Base-by-base conservation (phyloP, 768 basidiomycete species). In the Agrocybe praecox region DNA sequence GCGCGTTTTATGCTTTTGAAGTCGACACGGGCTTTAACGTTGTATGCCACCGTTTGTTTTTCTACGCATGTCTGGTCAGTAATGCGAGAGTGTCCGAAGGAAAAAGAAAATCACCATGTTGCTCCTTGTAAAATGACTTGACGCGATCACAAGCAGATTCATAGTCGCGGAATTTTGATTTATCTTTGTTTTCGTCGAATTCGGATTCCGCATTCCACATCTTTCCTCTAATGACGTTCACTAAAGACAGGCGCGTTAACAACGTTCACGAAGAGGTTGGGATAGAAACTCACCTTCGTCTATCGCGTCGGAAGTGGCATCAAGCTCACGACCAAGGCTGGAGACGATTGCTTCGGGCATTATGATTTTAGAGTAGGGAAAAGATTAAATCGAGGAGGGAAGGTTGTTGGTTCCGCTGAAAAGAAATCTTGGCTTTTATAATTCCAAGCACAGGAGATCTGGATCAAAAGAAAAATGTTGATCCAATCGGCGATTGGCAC, bases 41-140 rank as follows among this genome's bases (percentile, higher is more conserved):
- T 96, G 79, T 84, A 96, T 19, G 79, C 89, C 2, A 95, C 81
- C 0, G 94, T 96, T 71, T 96, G 94, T 64, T 94, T 96, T 67
- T 87, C 90, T 92, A 67, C 26, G 40, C 42, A 45, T 8, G 22
- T 4, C 14, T 9, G 23, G 43, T 10, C 49, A 17, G 34, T 7
- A 49, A 19, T 44, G 19, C 43, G 29, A 21, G 44, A 44, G 34
- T 11, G 18, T 15, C 24, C 43, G 24, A 21, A 24, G 0, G 22
- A 46, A 43, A 23, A 8, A 21, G 26, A 24, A 9, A 61, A 71
- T 1, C 22, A 89, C 89, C 87, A 56, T 92, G 89, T 63, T 92
- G 89, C 65, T 90, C 88, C 61, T 82, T 84, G 72, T 92, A 92
- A 65, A 91, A 90, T 3, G 75, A 72, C 72, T 87, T 90, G 70